Evolutionary conservation across 148 eudicot genomes (phyloP).

Genomic region (Oxyria digyna): DNA sequence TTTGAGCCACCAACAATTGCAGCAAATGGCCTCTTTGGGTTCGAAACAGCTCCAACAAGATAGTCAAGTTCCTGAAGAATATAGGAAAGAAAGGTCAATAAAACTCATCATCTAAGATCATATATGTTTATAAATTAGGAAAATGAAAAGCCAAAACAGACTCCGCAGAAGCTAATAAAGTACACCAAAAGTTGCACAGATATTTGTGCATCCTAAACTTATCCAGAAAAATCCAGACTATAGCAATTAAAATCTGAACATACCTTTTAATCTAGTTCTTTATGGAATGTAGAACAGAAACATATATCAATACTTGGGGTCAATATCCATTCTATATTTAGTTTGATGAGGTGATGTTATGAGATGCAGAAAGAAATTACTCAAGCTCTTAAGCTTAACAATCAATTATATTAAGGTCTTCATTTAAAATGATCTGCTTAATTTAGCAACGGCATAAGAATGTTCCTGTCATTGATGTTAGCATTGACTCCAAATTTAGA

Average conservation of each 20-base stretch:
- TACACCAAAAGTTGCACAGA: background rate
- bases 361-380: background rate
- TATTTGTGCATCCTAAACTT: background rate
- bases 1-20: slow-evolving; percentile 95
- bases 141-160: background rate
- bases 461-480: too few species aligned
- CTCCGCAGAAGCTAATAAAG: background rate
- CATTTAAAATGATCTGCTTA: too few species aligned
- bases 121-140: background rate
- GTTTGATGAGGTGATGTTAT: too few species aligned
- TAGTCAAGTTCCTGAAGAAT: slow-evolving; percentile 68
- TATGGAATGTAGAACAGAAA: background rate
- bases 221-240: background rate
- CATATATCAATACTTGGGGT: too few species aligned
- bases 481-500: too few species aligned
- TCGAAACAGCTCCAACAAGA: slow-evolving; percentile 73
- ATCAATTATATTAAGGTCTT: too few species aligned
- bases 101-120: background rate
- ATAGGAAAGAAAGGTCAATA: slow-evolving; percentile 6
- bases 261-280: background rate
- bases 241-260: background rate
- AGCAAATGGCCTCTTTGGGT: slow-evolving; percentile 87
- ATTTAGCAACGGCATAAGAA: too few species aligned
- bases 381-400: too few species aligned
- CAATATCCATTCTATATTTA: too few species aligned